Evolutionary conservation across 257 asterid species (phyloP), one percentile per base, ranked within the genome.

Genomic region (Fraxinus pennsylvanica): DNA sequence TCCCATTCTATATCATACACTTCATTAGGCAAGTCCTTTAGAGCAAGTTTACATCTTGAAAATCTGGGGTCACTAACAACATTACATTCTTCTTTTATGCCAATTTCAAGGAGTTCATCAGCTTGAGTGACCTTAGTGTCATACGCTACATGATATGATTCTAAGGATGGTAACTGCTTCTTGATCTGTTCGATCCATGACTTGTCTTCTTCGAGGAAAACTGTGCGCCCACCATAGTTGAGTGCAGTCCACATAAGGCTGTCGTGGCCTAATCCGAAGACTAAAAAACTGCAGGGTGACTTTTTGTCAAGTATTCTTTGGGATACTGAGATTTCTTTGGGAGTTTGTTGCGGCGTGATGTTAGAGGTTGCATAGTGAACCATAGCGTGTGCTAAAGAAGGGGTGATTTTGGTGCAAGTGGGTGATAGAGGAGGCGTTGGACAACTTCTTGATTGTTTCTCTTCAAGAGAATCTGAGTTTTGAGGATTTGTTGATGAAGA

Each of bases 241-340:
- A 92, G 97, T 10, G 93, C 74, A 1, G 97, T 86, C 97, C 97
- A 94, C 98, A 92, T 92, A 67, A 94, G 90, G 84, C 97, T 92
- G 80, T 92, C 98, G 71, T 83, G 93, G 82, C 97, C 98, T 72
- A 94, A 68, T 2, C 98, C 97, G 79, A 94, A 94, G 35, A 94
- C 93, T 14, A 91, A 80, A 86, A 94, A 92, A 82, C 92, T 92
- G 91, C 91, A 92, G 1, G 97, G 98, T 0, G 96, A 91, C 73
- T 85, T 92, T 12, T 80, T 82, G 1, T 88, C 85, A 73, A 94
- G 94, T 29, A 90, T 90, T 81, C 83, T 82, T 1, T 91, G 85
- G 72, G 98, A 87, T 35, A 92, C 88, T 0, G 93, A 85, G 85
- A 94, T 90, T 80, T 94, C 98, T 0, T 81, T 86, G 63, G 80